Base-by-base conservation (phyloP, 2,329 filamentous ascomycete species). In the Fusarium sacchari region DNA sequence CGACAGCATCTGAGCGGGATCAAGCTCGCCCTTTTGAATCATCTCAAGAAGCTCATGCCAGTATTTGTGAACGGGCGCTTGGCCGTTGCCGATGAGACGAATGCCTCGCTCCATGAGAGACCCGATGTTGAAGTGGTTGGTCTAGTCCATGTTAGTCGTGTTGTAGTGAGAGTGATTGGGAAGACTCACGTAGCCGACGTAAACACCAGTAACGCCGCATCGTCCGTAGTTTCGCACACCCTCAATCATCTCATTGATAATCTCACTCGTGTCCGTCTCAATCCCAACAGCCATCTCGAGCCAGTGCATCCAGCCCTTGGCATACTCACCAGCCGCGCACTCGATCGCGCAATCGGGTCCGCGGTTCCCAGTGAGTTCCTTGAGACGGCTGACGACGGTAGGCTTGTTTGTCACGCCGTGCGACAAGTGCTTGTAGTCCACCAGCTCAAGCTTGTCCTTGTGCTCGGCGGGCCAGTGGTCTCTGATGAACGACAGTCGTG, bases 61-160 rank as follows among this genome's bases (percentile, higher is more conserved):
- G 84, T 97, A 96, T 77, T 91, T 89, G 77, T 96, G 93, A 0
- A 97, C 93, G 0, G 94, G 94, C 0, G 88, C 88, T 76, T 91
- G 89, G 4, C 89, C 89, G 76, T 90, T 90, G 24, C 89, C 89
- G 47, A 90, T 95, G 49, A 97, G 88, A 3, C 93, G 91, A 74
- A 97, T 90, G n/a, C 94, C 94, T 37, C 93, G 91, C 83, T 97
- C 90, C 94, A 97, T 97, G 20, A 97, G 80, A 0, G 93, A 91
- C 15, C 94, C 94, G 75, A 96, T 91, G 82, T 94, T 94, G 86
- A 96, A 94, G 58, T 80, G 78, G 53, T 80, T 80, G 22, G 78
- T 80, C 78, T 79, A 26, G 9, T 6, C 4, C 14, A 32, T 24
- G 20, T 58, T 15, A 14, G 57, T 74, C 52, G 70, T 62, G 34